Percentiles rank a stretch among this genome's conserved stretches.
These are phyloP conservation scores for Ceriops tagal DNA, from an alignment of 345 rosid genomes.

Conservation along the genomic window DNA sequence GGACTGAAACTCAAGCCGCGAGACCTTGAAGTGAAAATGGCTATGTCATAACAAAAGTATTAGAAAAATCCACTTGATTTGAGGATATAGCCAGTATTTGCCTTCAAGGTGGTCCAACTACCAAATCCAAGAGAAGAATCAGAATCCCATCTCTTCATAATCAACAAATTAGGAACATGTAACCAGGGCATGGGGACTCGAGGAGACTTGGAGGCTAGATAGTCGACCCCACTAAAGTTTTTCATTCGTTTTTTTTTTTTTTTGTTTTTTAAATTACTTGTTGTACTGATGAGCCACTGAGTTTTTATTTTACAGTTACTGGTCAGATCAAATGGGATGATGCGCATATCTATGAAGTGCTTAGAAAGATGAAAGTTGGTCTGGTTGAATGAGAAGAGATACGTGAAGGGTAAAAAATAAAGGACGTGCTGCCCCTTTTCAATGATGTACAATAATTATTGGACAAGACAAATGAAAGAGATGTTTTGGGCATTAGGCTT, in stretches of 20 bases:
- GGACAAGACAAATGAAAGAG: constrained; percentile 29
- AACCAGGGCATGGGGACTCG: constrained; percentile 20
- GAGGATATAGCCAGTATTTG: constrained; percentile 5
- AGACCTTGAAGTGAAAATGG: constrained; percentile 3
- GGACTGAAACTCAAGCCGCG: neutral
- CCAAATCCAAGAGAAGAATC: constrained; percentile 33
- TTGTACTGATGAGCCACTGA: too few species aligned
- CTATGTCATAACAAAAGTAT: neutral
- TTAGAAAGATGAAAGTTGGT: neutral
- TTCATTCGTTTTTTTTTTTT: neutral
- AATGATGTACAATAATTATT: constrained; percentile 8
- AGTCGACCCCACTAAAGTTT: neutral
- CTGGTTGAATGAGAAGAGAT: constrained; percentile 19
- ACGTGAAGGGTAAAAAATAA: neutral
- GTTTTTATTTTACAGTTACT: neutral
- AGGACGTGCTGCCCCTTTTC: constrained; percentile 3
- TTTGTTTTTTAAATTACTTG: neutral
- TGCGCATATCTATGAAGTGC: constrained; percentile 10
- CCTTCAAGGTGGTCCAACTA: constrained; percentile 32
- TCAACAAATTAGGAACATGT: constrained; percentile 15
- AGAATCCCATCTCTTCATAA: constrained; percentile 44
- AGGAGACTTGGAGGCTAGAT: neutral
- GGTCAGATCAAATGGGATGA: constrained; percentile 14
- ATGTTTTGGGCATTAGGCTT: neutral
- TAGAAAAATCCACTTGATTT: constrained; percentile 18